Evolutionary conservation across 2,329 filamentous ascomycete species (phyloP).

Genomic region (Nothophoma quercina): DNA sequence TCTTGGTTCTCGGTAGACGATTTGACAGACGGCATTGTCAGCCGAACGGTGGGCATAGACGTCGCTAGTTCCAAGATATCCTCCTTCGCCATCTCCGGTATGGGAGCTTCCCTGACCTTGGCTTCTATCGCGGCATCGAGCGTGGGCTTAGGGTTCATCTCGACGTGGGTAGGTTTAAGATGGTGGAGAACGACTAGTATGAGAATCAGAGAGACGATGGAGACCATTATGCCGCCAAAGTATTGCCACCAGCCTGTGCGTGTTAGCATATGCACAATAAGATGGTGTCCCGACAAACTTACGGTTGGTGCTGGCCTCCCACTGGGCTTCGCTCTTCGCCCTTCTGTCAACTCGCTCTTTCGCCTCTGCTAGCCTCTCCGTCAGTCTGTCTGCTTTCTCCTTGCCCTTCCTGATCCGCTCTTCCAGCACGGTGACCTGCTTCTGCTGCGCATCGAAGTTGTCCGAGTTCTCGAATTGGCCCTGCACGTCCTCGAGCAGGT

Average conservation of each 20-base stretch:
- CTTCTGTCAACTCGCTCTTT: conserved; percentile 70
- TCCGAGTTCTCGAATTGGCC: conserved; percentile 67
- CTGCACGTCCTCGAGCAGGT: conserved; percentile 67
- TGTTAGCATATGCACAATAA: conserved; percentile 19
- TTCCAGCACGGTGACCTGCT: conserved; percentile 68
- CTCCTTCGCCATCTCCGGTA: conserved; percentile 46
- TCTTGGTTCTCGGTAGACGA: conserved; percentile 17
- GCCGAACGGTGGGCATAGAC: conserved; percentile 2
- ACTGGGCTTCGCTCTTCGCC: conserved; percentile 71
- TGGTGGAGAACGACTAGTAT: conserved; percentile 53
- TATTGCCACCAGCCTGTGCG: conserved; percentile 62
- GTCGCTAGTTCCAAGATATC: conserved; percentile 34
- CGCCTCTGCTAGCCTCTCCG: conserved; percentile 69
- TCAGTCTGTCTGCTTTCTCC: conserved; percentile 66
- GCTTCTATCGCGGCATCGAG: conserved; percentile 29
- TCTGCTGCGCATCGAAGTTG: conserved; percentile 70
- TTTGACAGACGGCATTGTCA: conserved; percentile 11
- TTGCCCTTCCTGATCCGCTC: conserved; percentile 67
- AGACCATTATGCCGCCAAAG: conserved; percentile 66
- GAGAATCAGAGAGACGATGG: conserved; percentile 56
- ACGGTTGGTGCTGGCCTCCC: conserved; percentile 68
- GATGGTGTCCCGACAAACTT: conserved; percentile 12
- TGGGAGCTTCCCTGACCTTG: conserved; percentile 37
- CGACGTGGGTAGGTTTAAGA: conserved; percentile 28
- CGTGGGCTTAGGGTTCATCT: conserved; percentile 9